Evolutionary conservation across 2,329 filamentous ascomycete genomes (phyloP).

Genomic region (Aspergillus eucalypticola): DNA sequence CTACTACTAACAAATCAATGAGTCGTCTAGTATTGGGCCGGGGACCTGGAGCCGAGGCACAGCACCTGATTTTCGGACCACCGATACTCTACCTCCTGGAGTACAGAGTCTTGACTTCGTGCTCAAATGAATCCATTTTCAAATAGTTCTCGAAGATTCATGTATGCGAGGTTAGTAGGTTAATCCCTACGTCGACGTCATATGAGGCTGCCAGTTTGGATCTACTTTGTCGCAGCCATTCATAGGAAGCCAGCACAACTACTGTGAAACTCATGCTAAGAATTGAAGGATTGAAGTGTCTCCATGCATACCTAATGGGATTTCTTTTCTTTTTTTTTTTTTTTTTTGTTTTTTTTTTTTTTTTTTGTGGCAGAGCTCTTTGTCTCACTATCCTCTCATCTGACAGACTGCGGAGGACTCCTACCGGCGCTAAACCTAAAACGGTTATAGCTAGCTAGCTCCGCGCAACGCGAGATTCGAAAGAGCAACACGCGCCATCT

Average conservation of each 20-base stretch:
- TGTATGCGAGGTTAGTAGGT: not conserved
- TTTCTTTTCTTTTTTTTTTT: too few species aligned
- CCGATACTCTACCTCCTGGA: too few species aligned
- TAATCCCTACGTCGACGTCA: not conserved
- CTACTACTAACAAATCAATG: too few species aligned
- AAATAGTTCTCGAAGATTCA: not conserved
- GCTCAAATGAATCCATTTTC: not conserved
- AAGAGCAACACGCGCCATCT: constrained; percentile 5
- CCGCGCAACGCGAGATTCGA: constrained; percentile 26
- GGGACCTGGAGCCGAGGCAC: not conserved
- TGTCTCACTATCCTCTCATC: too few species aligned
- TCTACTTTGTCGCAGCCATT: not conserved
- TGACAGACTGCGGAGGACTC: not conserved
- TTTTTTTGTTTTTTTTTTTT: too few species aligned
- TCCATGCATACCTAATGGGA: too few species aligned
- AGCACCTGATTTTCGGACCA: too few species aligned
- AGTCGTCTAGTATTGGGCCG: not conserved
- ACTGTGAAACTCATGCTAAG: not conserved
- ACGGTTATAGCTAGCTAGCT: constrained; percentile 26
- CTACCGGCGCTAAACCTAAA: constrained; percentile 22
- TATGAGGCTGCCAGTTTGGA: not conserved
- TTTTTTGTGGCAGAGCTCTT: too few species aligned
- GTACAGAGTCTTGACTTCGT: too few species aligned
- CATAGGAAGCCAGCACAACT: not conserved
- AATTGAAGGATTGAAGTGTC: too few species aligned